These are phyloP conservation scores for Quercus agrifolia DNA, from an alignment of 306 rosid genomes.

Conservation along the genomic window DNA sequence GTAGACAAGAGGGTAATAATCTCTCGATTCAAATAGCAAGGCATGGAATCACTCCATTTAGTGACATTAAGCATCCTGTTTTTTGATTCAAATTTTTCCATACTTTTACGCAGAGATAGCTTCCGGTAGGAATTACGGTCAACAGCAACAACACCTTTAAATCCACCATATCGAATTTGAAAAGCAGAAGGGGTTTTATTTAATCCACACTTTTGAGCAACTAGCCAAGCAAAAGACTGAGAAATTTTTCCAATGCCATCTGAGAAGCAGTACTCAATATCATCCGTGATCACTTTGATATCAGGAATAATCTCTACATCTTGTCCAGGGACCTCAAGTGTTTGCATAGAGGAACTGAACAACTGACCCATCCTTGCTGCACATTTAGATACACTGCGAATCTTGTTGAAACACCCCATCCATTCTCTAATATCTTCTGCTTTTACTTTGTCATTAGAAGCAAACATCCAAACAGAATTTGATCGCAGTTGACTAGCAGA, in stretches of 20 bases:
- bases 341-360: slow-evolving; percentile 85
- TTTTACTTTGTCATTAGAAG: slow-evolving; percentile 71
- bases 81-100: slow-evolving; percentile 81
- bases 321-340: slow-evolving; percentile 53
- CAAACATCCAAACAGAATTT: slow-evolving; percentile 93
- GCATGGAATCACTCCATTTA: slow-evolving; percentile 78
- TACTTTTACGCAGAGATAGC: slow-evolving; percentile 78
- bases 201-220: slow-evolving; percentile 72
- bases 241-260: slow-evolving; percentile 97
- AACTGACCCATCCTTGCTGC: slow-evolving; percentile 99
- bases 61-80: slow-evolving; percentile 85
- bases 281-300: slow-evolving; percentile 57
- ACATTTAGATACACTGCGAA: slow-evolving; percentile 85
- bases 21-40: slow-evolving; percentile 91
- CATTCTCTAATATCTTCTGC: slow-evolving; percentile 88
- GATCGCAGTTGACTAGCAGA: slow-evolving; percentile 96
- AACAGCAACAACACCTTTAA: slow-evolving; percentile 86
- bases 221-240: slow-evolving; percentile 66
- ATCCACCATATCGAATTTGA: slow-evolving; percentile 96
- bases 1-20: slow-evolving; percentile 74
- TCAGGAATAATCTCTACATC: slow-evolving; percentile 92
- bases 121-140: slow-evolving; percentile 71
- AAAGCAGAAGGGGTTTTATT: slow-evolving; percentile 75
- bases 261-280: slow-evolving; percentile 76
- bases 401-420: slow-evolving; percentile 91